phyloP scores from a whole-genome alignment of 164 flowering plant species.

The Akebia trifoliata region DNA sequence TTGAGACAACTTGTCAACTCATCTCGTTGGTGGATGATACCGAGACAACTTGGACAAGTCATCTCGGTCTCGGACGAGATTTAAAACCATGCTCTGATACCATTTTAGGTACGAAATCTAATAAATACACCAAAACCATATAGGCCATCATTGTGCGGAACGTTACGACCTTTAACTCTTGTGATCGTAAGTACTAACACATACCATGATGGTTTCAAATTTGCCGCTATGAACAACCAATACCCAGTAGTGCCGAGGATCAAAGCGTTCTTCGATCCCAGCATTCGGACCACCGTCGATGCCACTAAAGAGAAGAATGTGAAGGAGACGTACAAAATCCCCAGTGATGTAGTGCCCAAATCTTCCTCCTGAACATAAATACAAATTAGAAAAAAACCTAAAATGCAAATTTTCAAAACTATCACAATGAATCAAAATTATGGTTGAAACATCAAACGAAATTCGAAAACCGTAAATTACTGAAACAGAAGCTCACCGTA shows the following conservation, averaged over 20 bases:
- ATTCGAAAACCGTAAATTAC: not conserved
- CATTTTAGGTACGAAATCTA: too few species aligned
- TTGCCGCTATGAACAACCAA: constrained; percentile 88
- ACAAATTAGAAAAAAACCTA: not conserved
- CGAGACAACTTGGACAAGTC: too few species aligned
- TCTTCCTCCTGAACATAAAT: constrained; percentile 42
- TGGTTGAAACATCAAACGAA: not conserved
- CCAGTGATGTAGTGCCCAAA: constrained; percentile 81
- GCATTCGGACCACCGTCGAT: constrained; percentile 57
- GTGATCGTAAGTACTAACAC: not conserved
- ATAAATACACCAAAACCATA: too few species aligned
- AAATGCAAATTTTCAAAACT: not conserved
- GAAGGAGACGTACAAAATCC: constrained; percentile 82
- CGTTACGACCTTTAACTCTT: too few species aligned
- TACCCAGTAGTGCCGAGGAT: constrained; percentile 89
- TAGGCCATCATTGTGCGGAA: too few species aligned
- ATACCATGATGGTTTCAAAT: constrained; percentile 81
- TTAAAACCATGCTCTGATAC: too few species aligned
- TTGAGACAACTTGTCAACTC: too few species aligned
- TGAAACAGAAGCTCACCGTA: constrained; percentile 40
- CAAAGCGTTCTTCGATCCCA: constrained; percentile 81
- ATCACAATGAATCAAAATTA: not conserved
- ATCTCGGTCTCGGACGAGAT: too few species aligned
- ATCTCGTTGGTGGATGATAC: too few species aligned
- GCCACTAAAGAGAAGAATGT: constrained; percentile 73